These are phyloP conservation scores for Macrotyloma uniflorum DNA, from an alignment of 306 rosid species.

Conservation along the genomic window DNA sequence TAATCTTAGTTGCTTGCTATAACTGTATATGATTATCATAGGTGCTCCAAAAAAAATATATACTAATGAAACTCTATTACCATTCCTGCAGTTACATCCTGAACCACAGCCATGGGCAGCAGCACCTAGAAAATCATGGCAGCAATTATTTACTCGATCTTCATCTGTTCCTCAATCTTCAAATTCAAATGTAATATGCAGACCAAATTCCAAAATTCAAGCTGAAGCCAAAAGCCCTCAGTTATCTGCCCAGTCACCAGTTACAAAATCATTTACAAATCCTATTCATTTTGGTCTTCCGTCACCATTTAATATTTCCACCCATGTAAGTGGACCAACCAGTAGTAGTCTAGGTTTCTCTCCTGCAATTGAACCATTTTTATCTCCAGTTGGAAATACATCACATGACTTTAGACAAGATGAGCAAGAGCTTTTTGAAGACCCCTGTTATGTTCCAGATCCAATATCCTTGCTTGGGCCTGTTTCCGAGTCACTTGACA, in stretches of 20 bases:
- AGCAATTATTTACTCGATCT: constrained; percentile 90
- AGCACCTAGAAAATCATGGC: constrained; percentile 91
- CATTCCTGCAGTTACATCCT: constrained; percentile 68
- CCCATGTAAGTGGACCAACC: constrained; percentile 56
- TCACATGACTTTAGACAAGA: constrained; percentile 64
- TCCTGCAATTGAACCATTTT: constrained; percentile 75
- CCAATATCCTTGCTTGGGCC: constrained; percentile 91
- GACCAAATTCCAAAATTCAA: constrained; percentile 77
- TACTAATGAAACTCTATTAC: constrained; percentile 33
- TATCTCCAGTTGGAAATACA: constrained; percentile 63
- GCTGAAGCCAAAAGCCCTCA: constrained; percentile 63
- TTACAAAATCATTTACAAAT: constrained; percentile 71
- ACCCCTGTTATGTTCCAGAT: constrained; percentile 91
- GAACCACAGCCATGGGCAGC: constrained; percentile 66
- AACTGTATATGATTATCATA: neutral
- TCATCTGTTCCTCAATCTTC: constrained; percentile 64
- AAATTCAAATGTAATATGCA: constrained; percentile 77
- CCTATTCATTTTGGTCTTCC: constrained; percentile 92
- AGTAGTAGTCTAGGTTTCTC: constrained; percentile 84
- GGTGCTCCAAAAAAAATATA: neutral
- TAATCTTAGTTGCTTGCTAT: constrained; percentile 26
- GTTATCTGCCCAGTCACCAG: constrained; percentile 57
- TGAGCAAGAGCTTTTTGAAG: constrained; percentile 93
- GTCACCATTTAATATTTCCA: constrained; percentile 73
- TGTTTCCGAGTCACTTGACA: constrained; percentile 93